Percentiles rank a stretch among this genome's conserved stretches.
These are phyloP conservation scores for Candida tunisiensis DNA, from an alignment of 1,139 yeast genomes.

Conservation along the genomic window DNA sequence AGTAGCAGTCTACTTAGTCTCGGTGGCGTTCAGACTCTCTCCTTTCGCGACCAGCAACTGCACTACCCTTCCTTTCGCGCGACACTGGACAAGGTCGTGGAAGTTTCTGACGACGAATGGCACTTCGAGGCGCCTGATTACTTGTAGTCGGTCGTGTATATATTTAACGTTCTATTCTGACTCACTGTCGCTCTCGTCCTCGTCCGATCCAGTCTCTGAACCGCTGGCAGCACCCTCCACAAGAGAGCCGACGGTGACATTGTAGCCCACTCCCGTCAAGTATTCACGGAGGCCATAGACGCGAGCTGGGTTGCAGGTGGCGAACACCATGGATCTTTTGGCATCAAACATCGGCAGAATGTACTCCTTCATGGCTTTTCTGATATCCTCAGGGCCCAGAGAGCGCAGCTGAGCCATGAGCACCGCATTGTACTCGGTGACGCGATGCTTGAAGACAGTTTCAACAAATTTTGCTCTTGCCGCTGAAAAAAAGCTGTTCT, in stretches of 20 bases:
- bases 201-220: slow-evolving; percentile 18
- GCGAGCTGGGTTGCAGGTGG: slow-evolving; percentile 60
- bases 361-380: slow-evolving; percentile 37
- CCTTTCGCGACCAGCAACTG: too few relatives aligned
- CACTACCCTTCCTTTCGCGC: too few relatives aligned
- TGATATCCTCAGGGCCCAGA: slow-evolving; percentile 42
- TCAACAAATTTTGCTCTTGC: slow-evolving; percentile 53
- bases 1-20: too few relatives aligned
- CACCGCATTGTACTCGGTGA: slow-evolving; percentile 39
- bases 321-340: slow-evolving; percentile 39
- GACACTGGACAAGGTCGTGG: too few relatives aligned
- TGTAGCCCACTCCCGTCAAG: slow-evolving; percentile 40
- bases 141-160: too few relatives aligned
- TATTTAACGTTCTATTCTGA: slow-evolving; percentile 7
- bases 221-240: too few relatives aligned
- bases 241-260: slow-evolving; percentile 32
- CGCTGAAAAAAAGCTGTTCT: slow-evolving; percentile 37
- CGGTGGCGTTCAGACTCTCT: too few relatives aligned
- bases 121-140: too few relatives aligned
- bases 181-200: slow-evolving; percentile 14
- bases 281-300: slow-evolving; percentile 29
- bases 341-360: slow-evolving; percentile 34
- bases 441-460: slow-evolving; percentile 48
- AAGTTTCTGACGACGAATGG: too few relatives aligned
- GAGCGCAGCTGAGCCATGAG: slow-evolving; percentile 13